These are phyloP conservation scores for Diaporthe longicolla DNA, from an alignment of 2,329 filamentous ascomycete genomes.

Conservation along the genomic window DNA sequence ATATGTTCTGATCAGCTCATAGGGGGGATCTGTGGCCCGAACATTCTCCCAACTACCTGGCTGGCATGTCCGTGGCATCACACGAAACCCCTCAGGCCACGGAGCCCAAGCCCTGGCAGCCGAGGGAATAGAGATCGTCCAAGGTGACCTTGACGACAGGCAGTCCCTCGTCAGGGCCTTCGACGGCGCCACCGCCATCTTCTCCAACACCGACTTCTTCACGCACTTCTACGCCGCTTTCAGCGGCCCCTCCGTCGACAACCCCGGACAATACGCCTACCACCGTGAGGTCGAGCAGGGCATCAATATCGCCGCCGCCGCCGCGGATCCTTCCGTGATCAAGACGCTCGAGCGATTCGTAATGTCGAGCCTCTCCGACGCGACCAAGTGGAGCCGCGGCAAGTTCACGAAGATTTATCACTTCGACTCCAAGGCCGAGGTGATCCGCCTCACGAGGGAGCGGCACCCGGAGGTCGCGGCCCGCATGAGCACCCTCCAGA, in stretches of 20 bases:
- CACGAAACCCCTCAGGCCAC: constrained; percentile 11
- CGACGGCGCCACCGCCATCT: constrained; percentile 38
- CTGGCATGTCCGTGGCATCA: constrained; percentile 25
- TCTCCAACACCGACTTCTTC: constrained; percentile 45
- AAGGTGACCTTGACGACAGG: constrained; percentile 39
- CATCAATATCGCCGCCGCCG: constrained; percentile 49
- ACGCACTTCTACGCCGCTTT: background rate
- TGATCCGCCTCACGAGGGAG: constrained; percentile 29
- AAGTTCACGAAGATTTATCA: constrained; percentile 42
- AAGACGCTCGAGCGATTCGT: constrained; percentile 42
- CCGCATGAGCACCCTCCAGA: constrained; percentile 38
- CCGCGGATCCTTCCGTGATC: constrained; percentile 33
- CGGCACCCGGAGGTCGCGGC: constrained; percentile 33
- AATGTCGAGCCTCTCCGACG: constrained; percentile 40
- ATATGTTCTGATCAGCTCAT: background rate
- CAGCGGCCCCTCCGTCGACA: background rate
- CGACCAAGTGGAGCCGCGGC: constrained; percentile 37
- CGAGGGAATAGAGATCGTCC: constrained; percentile 38
- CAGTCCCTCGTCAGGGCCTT: constrained; percentile 39
- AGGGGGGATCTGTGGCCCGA: constrained; percentile 28
- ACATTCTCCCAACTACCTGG: background rate
- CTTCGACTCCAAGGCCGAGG: constrained; percentile 43
- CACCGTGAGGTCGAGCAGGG: constrained; percentile 39
- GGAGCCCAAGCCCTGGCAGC: constrained; percentile 21
- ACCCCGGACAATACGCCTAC: constrained; percentile 34